These are phyloP conservation scores for Botrytis pseudocinerea DNA, from an alignment of 2,329 filamentous ascomycete genomes.

Conservation along the genomic window DNA sequence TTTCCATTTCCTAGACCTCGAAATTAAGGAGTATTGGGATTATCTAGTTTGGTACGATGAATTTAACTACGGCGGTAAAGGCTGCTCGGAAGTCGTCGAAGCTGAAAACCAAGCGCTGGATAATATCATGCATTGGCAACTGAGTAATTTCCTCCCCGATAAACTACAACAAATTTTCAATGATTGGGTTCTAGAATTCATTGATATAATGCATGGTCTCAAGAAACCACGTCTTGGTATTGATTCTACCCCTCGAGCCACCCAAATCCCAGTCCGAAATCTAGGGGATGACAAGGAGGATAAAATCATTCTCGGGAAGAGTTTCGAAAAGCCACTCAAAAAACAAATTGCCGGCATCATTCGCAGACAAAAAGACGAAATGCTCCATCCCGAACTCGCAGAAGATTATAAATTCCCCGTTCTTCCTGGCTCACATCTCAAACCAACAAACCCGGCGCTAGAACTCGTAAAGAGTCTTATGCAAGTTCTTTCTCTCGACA, in stretches of 20 bases:
- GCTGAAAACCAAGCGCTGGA: constrained; percentile 78
- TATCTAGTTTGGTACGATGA: constrained; percentile 99
- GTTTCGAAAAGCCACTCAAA: constrained; percentile 85
- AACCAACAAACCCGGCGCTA: constrained; percentile 70
- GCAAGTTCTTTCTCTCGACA: constrained; percentile 89
- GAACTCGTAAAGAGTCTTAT: constrained; percentile 92
- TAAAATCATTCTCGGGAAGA: constrained; percentile 70
- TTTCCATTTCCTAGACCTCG: constrained; percentile 95
- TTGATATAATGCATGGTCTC: constrained; percentile 86
- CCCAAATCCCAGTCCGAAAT: constrained; percentile 56
- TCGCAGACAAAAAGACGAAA: constrained; percentile 80
- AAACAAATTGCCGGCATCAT: constrained; percentile 84
- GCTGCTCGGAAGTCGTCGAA: constrained; percentile 76
- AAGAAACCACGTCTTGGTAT: constrained; percentile 62
- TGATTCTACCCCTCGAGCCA: constrained; percentile 56
- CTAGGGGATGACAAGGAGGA: constrained; percentile 59
- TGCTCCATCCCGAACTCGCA: constrained; percentile 84
- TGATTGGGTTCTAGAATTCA: constrained; percentile 92
- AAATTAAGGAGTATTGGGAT: constrained; percentile 99
- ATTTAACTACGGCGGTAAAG: constrained; percentile 97
- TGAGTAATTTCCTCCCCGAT: constrained; percentile 81
- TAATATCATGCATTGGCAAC: constrained; percentile 98
- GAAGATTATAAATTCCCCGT: constrained; percentile 83
- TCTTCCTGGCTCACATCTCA: constrained; percentile 71
- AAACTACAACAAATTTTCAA: constrained; percentile 83